These are phyloP conservation scores for Phytophthora boehmeriae DNA, from an alignment of 352 stramenopile genomes.

Conservation along the genomic window DNA sequence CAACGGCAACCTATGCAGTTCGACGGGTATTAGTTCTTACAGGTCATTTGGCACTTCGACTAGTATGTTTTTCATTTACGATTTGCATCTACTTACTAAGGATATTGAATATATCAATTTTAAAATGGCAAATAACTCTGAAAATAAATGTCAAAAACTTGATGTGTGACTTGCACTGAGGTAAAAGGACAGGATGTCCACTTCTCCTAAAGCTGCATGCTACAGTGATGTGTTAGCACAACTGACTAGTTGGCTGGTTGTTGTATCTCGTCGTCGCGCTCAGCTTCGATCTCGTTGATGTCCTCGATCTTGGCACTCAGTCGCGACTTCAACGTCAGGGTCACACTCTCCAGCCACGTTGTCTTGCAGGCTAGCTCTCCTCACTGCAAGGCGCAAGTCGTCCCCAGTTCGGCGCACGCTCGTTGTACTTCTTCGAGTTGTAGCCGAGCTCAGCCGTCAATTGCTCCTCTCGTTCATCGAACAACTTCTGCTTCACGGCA, in stretches of 20 bases:
- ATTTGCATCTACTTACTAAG: too few species aligned
- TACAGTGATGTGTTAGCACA: too few species aligned
- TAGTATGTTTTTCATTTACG: too few species aligned
- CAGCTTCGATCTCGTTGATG: not conserved
- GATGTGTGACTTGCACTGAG: too few species aligned
- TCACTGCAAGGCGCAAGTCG: not conserved
- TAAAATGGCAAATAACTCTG: too few species aligned
- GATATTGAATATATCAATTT: too few species aligned
- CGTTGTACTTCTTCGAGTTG: not conserved
- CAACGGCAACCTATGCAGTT: too few species aligned
- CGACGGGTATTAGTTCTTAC: too few species aligned
- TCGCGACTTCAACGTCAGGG: not conserved
- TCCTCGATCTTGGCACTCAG: slow-evolving; percentile 2
- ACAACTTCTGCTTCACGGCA: slow-evolving; percentile 3
- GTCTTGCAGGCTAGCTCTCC: slow-evolving; percentile 6
- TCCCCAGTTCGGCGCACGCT: slow-evolving; percentile 1
- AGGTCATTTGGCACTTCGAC: too few species aligned
- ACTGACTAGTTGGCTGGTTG: not conserved
- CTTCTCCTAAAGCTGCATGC: too few species aligned
- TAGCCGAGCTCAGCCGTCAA: slow-evolving; percentile 5
- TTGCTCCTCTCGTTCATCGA: not conserved
- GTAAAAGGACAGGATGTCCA: too few species aligned
- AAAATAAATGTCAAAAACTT: too few species aligned
- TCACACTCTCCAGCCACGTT: not conserved
- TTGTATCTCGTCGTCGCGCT: not conserved